phyloP scores from a whole-genome alignment of 2,329 filamentous ascomycete species.

The Lecanoromycetidae sp. region DNA sequence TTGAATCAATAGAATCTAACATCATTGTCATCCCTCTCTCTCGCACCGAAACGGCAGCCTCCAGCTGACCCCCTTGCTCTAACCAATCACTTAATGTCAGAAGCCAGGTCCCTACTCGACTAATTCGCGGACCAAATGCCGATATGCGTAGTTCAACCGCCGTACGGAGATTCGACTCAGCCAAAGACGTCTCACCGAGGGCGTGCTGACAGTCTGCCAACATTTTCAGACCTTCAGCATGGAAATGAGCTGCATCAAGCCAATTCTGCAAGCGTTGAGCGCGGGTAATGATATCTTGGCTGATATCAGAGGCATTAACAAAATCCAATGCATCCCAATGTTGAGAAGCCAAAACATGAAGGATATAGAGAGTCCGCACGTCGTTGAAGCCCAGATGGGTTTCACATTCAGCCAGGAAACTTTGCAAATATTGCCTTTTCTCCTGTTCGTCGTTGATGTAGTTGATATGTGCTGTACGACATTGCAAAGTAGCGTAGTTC shows the following conservation, averaged over 20 bases:
- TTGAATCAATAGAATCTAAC: too few relatives aligned
- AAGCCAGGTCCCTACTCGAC: not conserved
- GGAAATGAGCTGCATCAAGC: accelerated
- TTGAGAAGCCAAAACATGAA: not conserved
- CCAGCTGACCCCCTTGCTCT: too few relatives aligned
- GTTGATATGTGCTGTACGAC: not conserved
- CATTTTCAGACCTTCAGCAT: not conserved
- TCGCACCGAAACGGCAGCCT: too few relatives aligned
- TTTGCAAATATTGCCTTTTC: not conserved
- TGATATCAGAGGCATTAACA: not conserved
- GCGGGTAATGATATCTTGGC: not conserved
- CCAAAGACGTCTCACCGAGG: not conserved
- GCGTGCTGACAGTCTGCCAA: not conserved
- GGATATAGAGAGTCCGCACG: not conserved
- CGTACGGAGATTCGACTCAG: not conserved
- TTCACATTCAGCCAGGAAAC: not conserved
- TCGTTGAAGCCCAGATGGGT: not conserved
- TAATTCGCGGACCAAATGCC: not conserved
- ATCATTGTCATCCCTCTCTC: too few relatives aligned
- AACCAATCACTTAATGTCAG: too few relatives aligned
- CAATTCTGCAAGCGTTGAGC: not conserved
- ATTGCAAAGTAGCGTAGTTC: not conserved
- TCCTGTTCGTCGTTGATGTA: not conserved
- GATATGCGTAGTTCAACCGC: not conserved
- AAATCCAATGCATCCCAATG: not conserved